phyloP scores from a whole-genome alignment of 2,329 filamentous ascomycete species.

The Sphaerulina populicola region DNA sequence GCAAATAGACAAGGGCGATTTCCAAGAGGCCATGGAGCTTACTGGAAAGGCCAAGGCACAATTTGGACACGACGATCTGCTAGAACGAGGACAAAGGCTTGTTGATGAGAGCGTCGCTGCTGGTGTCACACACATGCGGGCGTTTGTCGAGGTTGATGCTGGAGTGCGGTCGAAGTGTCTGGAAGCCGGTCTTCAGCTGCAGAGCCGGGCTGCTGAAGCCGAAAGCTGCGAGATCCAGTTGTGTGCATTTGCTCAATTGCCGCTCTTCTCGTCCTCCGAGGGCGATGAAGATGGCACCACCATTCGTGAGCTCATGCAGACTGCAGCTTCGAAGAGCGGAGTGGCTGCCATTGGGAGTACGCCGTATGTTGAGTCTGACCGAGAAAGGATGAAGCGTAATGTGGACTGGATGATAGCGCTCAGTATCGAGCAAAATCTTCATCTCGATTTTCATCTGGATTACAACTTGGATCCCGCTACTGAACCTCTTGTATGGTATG shows the following conservation, averaged over 20 bases:
- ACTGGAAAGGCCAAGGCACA: conserved; percentile 54
- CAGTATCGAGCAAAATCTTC: conserved; percentile 45
- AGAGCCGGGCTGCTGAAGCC: conserved; percentile 41
- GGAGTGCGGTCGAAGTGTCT: conserved; percentile 52
- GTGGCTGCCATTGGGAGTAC: conserved; percentile 59
- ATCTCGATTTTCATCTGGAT: conserved; percentile 65
- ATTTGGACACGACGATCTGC: conserved; percentile 56
- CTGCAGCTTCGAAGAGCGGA: conserved; percentile 36
- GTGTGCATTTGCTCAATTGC: conserved; percentile 63
- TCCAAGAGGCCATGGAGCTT: conserved; percentile 55
- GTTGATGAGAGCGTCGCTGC: conserved; percentile 56
- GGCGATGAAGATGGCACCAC: conserved; percentile 36
- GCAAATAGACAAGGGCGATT: conserved; percentile 52
- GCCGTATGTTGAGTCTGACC: conserved; percentile 57
- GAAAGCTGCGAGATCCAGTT: conserved; percentile 55
- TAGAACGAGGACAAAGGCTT: conserved; percentile 55
- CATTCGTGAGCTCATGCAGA: conserved; percentile 46
- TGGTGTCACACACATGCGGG: conserved; percentile 61
- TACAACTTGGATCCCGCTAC: conserved; percentile 52
- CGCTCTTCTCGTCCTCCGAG: conserved; percentile 50
- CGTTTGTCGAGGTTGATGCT: conserved; percentile 63
- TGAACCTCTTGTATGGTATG: conserved; percentile 48
- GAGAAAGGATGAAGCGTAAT: conserved; percentile 46
- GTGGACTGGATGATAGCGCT: conserved; percentile 55
- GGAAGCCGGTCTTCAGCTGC: conserved; percentile 50